Percentiles rank a stretch among this genome's conserved stretches.
Evolutionary conservation across 352 stramenopile species (phyloP).

Genomic region (Phytophthora palmivora): DNA sequence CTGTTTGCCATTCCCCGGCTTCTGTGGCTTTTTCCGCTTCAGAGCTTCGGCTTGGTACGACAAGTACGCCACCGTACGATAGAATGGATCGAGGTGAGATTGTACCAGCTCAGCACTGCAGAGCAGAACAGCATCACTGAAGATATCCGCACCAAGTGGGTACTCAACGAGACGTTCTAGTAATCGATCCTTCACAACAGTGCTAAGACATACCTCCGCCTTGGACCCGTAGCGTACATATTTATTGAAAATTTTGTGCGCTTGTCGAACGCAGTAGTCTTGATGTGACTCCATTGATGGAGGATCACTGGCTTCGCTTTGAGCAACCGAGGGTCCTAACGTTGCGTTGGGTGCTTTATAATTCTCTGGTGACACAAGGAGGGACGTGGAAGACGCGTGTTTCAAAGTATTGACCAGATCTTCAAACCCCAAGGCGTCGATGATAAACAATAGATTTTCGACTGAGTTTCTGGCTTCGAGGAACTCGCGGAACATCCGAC

Average conservation of each 20-base stretch:
- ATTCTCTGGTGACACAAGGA: slow-evolving; percentile 18
- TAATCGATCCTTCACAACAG: slow-evolving; percentile 53
- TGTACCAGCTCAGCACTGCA: slow-evolving; percentile 72
- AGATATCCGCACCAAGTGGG: slow-evolving; percentile 53
- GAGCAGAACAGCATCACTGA: slow-evolving; percentile 62
- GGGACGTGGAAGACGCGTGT: slow-evolving; percentile 4
- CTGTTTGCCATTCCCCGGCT: slow-evolving; percentile 13
- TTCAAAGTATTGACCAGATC: slow-evolving; percentile 72
- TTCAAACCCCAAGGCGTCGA: slow-evolving; percentile 72
- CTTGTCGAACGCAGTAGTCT: slow-evolving; percentile 66
- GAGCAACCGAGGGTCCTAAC: not conserved
- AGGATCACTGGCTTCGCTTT: slow-evolving; percentile 1
- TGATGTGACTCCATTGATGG: slow-evolving; percentile 42
- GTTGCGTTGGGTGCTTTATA: not conserved
- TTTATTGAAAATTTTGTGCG: slow-evolving; percentile 84
- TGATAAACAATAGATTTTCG: slow-evolving; percentile 71
- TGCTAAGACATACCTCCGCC: slow-evolving; percentile 62
- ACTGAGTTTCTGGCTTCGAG: slow-evolving; percentile 61
- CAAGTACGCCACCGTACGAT: slow-evolving; percentile 50
- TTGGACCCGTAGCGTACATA: slow-evolving; percentile 79
- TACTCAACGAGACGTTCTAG: slow-evolving; percentile 55
- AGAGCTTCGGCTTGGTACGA: slow-evolving; percentile 43
- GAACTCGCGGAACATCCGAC: slow-evolving; percentile 67
- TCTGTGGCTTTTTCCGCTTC: slow-evolving; percentile 17
- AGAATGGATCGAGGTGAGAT: slow-evolving; percentile 68